Evolutionary conservation across 768 basidiomycete genomes (phyloP), one percentile per base, ranked within the genome.

Genomic region (Naematelia aurantialba): DNA sequence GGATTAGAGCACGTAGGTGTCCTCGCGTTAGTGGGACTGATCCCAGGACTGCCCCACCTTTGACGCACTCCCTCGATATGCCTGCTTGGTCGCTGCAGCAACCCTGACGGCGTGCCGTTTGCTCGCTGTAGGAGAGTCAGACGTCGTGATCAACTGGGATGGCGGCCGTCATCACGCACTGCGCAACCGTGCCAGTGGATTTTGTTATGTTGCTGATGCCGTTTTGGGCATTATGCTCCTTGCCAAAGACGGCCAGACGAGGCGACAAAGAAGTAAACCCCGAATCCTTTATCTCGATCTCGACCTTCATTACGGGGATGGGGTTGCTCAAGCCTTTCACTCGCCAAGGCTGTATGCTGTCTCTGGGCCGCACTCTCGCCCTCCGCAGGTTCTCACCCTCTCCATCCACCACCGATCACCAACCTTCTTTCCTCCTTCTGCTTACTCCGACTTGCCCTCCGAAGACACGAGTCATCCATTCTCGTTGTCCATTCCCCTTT

Each of bases 201-300:
- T 89, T 77, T 98, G 93, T 79, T 98, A 96, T 72, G 88, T 97
- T 21, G 88, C 90, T 1, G 93, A 97, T 72, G 85, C 87, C 55
- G 83, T 91, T 10, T 82, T 97, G 1, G 87, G 87, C 0, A 85
- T 96, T 58, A 82, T 93, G 57, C 79, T 82, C 3, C 81, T 96
- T 45, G 19, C 58, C 11, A 67, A 61, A 45, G 59, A 68, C 51
- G 66, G 61, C 1, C 3, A 10, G 12, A 12, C 25, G 14, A 22
- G 30, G 12, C 8, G 47, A n/a, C 27, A 25, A 59, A 24, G 12
- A 45, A 5, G 42, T 19, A 45, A 69, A 65, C 62, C 76, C 0
- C 83, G 88, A 1, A 81, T 92, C 11, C 85, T 97, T 84, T 96
- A 96, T 77, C 81, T 98, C 50, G 93, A 97, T 71, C 79, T 97